These are phyloP conservation scores for Syzygium grande DNA, from an alignment of 345 rosid genomes.

Conservation along the genomic window DNA sequence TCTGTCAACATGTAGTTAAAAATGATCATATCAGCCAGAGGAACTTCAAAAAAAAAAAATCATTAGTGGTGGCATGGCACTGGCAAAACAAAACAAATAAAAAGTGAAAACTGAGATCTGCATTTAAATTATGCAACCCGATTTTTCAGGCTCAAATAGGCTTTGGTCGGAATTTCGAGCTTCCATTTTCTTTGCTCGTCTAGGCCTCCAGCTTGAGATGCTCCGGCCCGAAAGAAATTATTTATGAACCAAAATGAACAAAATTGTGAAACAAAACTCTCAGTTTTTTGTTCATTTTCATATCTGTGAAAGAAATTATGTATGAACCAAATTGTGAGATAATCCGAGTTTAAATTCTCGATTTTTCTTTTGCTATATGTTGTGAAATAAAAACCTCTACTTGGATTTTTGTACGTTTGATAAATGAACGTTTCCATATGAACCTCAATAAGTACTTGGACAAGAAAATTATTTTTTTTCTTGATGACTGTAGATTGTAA, in stretches of 20 bases:
- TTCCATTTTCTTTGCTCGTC: no score
- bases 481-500: background rate
- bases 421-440: no score
- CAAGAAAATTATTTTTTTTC: background rate
- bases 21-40: background rate
- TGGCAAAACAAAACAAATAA: background rate
- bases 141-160: no score
- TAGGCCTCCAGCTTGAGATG: no score
- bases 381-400: background rate
- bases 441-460: no score
- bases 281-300: no score
- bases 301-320: background rate
- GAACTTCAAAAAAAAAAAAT: background rate
- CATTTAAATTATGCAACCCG: no score
- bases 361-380: background rate
- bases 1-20: background rate
- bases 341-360: background rate
- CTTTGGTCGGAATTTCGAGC: no score
- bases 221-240: no score
- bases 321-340: background rate
- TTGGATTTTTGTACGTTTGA: background rate
- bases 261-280: no score
- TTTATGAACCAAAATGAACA: no score
- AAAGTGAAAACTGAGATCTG: background rate
- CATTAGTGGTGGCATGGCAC: fast-evolving